Evolutionary conservation across 805 yeast genomes (phyloP), one percentile per base, ranked within the genome.

Genomic region (Monosporozyma servazzii): DNA sequence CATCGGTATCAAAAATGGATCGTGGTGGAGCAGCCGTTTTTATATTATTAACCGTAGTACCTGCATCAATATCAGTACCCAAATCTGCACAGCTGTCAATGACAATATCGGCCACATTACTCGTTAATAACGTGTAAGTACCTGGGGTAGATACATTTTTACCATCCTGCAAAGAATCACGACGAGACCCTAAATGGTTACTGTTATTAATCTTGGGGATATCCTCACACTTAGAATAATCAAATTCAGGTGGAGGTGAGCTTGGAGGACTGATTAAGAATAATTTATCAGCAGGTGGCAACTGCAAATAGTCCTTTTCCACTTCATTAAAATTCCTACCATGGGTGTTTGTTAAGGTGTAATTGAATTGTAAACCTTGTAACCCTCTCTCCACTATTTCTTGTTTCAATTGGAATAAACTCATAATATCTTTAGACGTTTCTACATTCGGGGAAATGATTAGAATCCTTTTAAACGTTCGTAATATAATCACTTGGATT

Each of bases 221-320:
- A 29, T 69, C 75, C 52, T 72, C 76, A 25, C 64, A 62, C 40
- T 58, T 60, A 13, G 68, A 60, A 53, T 65, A 72, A 50, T 71
- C 69, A 51, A 72, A 72, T 21, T 59, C 75, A 3, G 71, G 69
- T 5, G 75, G 75, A 1, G 75, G 75, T 3, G 75, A 71, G 5
- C 68, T 61, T 17, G 75, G 75, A 6, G 76, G 76, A 0, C 75
- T 71, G 5, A 72, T 67, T 43, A 72, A 53, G 54, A 72, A 72
- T 63, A 69, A 52, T 47, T 66, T 60, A 7, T 63, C 58, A 41
- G 64, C 56, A 43, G 58, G 56, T 9, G 76, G 76, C 10, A 72
- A 58, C 45, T 64, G 44, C 15, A 72, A 53, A 47, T 65, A 66
- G 27, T 58, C 52, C 47, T 51, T 55, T 9, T 41, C 37, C n/a